These are phyloP conservation scores for Chrysoporthe deuterocubensis DNA, from an alignment of 2,329 filamentous ascomycete species.

Conservation along the genomic window DNA sequence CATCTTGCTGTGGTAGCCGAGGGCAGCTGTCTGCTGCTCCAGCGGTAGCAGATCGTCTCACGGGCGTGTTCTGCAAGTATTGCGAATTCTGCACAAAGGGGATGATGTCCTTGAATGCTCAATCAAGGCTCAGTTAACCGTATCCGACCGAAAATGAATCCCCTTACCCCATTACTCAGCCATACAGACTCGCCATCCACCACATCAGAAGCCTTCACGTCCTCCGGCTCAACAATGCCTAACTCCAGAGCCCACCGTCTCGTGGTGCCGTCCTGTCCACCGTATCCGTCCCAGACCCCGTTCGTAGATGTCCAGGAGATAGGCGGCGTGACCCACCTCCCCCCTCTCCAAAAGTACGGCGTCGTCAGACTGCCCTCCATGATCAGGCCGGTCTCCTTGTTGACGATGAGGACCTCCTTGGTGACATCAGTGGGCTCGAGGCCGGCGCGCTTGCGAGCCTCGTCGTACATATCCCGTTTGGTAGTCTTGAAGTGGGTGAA, in stretches of 20 bases:
- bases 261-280: conserved; percentile 82
- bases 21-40: neutral
- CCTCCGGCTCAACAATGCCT: conserved; percentile 68
- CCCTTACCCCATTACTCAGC: conserved; percentile 86
- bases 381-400: conserved; percentile 60
- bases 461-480: conserved; percentile 70
- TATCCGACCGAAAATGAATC: conserved; percentile 65
- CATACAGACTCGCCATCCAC: conserved; percentile 78
- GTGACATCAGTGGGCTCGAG: conserved; percentile 52
- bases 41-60: neutral
- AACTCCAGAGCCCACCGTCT: conserved; percentile 80
- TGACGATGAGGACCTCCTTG: conserved; percentile 78
- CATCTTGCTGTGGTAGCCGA: neutral
- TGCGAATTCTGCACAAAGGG: neutral
- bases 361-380: conserved; percentile 89
- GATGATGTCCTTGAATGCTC: neutral
- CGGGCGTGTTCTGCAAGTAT: neutral
- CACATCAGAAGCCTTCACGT: conserved; percentile 63
- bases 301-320: conserved; percentile 49
- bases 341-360: conserved; percentile 76
- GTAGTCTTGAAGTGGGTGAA: conserved; percentile 90
- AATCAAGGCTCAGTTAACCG: conserved; percentile 30
- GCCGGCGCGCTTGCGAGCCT: conserved; percentile 64
- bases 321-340: conserved; percentile 79
- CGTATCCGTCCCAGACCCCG: conserved; percentile 44